phyloP scores from a whole-genome alignment of 2,329 filamentous ascomycete genomes.

The Xylariales sp. region DNA sequence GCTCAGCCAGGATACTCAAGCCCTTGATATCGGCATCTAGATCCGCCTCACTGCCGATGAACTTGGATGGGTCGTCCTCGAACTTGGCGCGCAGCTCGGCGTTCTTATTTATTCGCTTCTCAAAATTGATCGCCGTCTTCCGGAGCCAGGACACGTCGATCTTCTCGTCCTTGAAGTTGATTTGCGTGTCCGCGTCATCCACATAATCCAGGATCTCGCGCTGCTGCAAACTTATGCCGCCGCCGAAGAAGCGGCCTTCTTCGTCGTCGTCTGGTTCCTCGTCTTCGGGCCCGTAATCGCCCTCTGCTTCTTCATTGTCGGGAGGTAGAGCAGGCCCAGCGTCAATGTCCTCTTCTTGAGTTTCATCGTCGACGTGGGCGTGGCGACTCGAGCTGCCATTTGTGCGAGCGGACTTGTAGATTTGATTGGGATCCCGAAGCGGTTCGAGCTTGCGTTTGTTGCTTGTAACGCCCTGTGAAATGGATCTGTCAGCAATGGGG shows the following conservation, averaged over 20 bases:
- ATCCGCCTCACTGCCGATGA: slow-evolving; percentile 61
- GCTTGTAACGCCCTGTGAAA: slow-evolving; percentile 34
- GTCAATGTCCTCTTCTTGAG: slow-evolving; percentile 36
- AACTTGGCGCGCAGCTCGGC: slow-evolving; percentile 69
- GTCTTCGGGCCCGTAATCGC: slow-evolving; percentile 40
- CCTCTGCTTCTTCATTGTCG: slow-evolving; percentile 41
- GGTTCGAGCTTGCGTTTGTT: slow-evolving; percentile 62
- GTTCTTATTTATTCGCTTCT: slow-evolving; percentile 88
- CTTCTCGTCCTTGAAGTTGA: slow-evolving; percentile 52
- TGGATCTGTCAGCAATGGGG: slow-evolving; percentile 13
- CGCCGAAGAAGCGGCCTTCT: slow-evolving; percentile 92
- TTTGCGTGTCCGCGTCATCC: slow-evolving; percentile 45
- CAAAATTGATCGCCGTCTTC: slow-evolving; percentile 75
- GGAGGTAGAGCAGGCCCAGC: slow-evolving; percentile 49
- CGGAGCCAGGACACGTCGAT: slow-evolving; percentile 82
- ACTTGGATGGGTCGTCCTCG: slow-evolving; percentile 24
- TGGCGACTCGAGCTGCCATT: slow-evolving; percentile 40
- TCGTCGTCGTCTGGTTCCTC: slow-evolving; percentile 67
- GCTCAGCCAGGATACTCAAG: slow-evolving; percentile 80
- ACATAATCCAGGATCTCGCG: slow-evolving; percentile 84
- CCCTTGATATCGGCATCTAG: slow-evolving; percentile 84
- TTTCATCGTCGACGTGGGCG: slow-evolving; percentile 40
- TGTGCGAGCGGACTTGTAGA: slow-evolving; percentile 60
- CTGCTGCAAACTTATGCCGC: slow-evolving; percentile 78
- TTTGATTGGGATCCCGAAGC: slow-evolving; percentile 55